Evolutionary conservation across 768 basidiomycete genomes (phyloP).

Genomic region (Pholiota conissans): DNA sequence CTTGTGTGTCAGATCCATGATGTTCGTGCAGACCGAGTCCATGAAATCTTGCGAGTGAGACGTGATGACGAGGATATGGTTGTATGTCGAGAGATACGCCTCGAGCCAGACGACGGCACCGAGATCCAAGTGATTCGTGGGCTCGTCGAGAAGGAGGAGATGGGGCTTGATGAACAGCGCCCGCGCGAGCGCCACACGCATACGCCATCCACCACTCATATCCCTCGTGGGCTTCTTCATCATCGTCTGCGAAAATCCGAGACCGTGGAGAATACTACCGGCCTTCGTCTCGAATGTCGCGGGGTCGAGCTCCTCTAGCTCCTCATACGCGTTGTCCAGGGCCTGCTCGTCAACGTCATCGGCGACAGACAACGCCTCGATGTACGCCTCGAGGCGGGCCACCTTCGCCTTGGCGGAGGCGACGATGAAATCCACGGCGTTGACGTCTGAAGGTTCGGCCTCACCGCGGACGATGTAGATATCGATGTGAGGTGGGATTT

Average conservation of each 20-base stretch:
- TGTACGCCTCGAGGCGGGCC: slow-evolving; percentile 86
- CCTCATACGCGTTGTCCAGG: slow-evolving; percentile 89
- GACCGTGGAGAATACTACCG: slow-evolving; percentile 93
- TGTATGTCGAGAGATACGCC: slow-evolving; percentile 96
- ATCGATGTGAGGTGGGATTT: slow-evolving; percentile 93
- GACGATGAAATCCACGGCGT: slow-evolving; percentile 97
- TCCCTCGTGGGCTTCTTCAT: slow-evolving; percentile 97
- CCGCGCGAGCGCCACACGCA: slow-evolving; percentile 96
- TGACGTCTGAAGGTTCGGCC: slow-evolving; percentile 92
- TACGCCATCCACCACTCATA: slow-evolving; percentile 99
- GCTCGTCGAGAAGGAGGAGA: slow-evolving; percentile 90
- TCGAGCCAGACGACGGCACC: slow-evolving; percentile 99
- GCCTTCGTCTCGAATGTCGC: slow-evolving; percentile 95
- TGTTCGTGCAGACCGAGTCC: slow-evolving; percentile 96
- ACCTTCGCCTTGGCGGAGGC: slow-evolving; percentile 92
- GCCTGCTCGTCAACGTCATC: slow-evolving; percentile 88
- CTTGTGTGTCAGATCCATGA: slow-evolving; percentile 92
- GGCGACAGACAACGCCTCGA: slow-evolving; percentile 90
- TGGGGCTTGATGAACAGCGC: slow-evolving; percentile 97
- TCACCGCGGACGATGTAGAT: slow-evolving; percentile 97
- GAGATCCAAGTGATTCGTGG: slow-evolving; percentile 91
- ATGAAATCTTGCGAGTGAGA: slow-evolving; percentile 99
- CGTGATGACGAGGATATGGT: slow-evolving; percentile 97
- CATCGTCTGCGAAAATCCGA: slow-evolving; percentile 89
- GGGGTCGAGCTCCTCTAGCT: slow-evolving; percentile 96